phyloP scores from a whole-genome alignment of 2,329 filamentous ascomycete genomes.

The Fusarium lateritium region DNA sequence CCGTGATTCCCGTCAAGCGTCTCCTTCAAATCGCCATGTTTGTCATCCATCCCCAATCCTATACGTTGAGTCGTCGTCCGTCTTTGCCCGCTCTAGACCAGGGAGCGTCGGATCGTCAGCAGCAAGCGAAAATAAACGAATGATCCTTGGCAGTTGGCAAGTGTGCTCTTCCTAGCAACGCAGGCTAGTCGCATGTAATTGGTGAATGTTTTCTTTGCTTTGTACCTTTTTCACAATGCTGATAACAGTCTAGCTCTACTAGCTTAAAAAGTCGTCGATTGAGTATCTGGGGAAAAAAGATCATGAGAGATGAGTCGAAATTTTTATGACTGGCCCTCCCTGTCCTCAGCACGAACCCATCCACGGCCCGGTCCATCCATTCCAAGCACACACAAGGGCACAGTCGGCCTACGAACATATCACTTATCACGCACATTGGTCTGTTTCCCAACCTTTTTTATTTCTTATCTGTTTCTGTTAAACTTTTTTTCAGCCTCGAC shows the following conservation, averaged over 20 bases:
- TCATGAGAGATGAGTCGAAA: conserved; percentile 23
- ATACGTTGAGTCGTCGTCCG: conserved; percentile 5
- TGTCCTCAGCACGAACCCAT: conserved; percentile 20
- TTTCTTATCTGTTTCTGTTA: neutral
- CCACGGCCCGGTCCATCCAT: conserved; percentile 33
- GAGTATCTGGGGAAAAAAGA: conserved; percentile 1
- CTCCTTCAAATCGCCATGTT: conserved; percentile 3
- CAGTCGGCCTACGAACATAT: conserved; percentile 5
- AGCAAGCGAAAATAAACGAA: conserved; percentile 28
- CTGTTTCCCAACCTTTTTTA: conserved; percentile 3
- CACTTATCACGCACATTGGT: conserved; percentile 13
- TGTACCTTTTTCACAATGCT: conserved; percentile 11
- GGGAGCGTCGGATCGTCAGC: conserved; percentile 34
- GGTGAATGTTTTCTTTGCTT: conserved; percentile 15
- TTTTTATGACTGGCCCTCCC: conserved; percentile 18
- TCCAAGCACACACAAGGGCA: conserved; percentile 14
- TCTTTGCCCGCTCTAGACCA: conserved; percentile 14
- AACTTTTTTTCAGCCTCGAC: conserved; percentile 4
- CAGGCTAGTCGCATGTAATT: conserved; percentile 16
- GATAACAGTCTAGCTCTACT: conserved; percentile 17
- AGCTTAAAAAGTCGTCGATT: conserved; percentile 6
- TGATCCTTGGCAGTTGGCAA: conserved; percentile 27
- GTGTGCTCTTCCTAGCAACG: conserved; percentile 23
- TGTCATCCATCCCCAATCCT: conserved; percentile 26
- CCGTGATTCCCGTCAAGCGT: conserved; percentile 5